Conservation (phyloP, 129 eudicot species). For the Logfia minima region DNA sequence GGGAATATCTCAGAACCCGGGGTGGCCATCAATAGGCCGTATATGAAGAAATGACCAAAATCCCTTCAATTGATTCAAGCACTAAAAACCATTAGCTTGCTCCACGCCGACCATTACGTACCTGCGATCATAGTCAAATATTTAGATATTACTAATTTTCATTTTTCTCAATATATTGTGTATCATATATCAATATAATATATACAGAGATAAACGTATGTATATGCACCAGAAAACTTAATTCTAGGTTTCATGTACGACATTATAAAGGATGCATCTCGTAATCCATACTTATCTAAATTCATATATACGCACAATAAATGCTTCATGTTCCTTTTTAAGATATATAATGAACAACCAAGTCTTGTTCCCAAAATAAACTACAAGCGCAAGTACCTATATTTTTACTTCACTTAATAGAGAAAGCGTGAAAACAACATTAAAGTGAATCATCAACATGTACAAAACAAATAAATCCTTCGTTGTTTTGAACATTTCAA, state of each 20-base stretch:
- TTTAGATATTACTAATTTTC: not conserved
- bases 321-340: not conserved
- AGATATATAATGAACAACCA: not conserved
- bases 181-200: not conserved
- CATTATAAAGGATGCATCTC: not conserved
- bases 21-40: constrained; percentile 30
- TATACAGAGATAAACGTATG: not conserved
- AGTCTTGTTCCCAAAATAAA: not conserved
- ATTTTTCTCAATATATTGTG: not conserved
- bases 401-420: not conserved
- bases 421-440: not conserved
- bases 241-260: not conserved
- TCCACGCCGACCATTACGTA: not conserved
- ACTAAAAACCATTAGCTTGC: constrained; percentile 30
- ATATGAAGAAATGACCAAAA: constrained; percentile 9
- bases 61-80: constrained; percentile 25
- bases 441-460: not conserved
- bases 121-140: not conserved
- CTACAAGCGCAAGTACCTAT: not conserved
- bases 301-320: not conserved
- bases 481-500: not conserved
- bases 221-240: constrained; percentile 4
- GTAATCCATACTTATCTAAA: constrained; percentile 2
- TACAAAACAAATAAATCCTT: constrained; percentile 10
- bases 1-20: constrained; percentile 20